These are phyloP conservation scores for Brassica juncea DNA, from an alignment of 345 rosid species.

Conservation along the genomic window DNA sequence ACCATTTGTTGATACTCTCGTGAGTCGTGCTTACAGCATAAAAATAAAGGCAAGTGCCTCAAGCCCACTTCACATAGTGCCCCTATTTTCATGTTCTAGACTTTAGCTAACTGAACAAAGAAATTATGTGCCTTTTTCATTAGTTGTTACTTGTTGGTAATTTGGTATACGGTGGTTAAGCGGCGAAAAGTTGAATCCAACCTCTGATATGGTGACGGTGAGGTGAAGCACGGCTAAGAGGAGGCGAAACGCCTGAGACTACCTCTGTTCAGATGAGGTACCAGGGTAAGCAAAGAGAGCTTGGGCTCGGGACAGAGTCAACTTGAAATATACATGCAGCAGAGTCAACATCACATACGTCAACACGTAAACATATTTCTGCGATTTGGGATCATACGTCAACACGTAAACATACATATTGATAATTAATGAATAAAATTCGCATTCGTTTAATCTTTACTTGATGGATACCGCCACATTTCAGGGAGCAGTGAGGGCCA, in stretches of 20 bases:
- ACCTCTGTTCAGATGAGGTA: neutral
- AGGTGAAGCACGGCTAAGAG: neutral
- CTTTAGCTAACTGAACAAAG: neutral
- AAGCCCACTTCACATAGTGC: neutral
- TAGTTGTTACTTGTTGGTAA: neutral
- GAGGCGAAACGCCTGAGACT: neutral
- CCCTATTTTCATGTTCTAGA: neutral
- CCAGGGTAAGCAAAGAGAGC: neutral
- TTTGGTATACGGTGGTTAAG: too few relatives aligned
- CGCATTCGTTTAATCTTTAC: neutral
- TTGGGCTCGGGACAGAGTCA: neutral
- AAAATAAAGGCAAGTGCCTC: too few relatives aligned
- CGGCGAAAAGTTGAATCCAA: neutral
- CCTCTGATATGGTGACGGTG: neutral
- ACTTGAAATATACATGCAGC: neutral
- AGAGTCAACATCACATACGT: neutral
- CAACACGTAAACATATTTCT: slow-evolving; percentile 1
- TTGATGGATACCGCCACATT: slow-evolving; percentile 8
- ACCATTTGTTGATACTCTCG: neutral
- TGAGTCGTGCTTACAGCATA: neutral
- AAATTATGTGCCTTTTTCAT: neutral
- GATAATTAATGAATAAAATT: neutral
- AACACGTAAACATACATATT: neutral
- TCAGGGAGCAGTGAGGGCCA: neutral
- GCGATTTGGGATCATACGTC: slow-evolving; percentile 3